phyloP scores from a whole-genome alignment of 2,329 filamentous ascomycete species.

The Calonectria pteridis region DNA sequence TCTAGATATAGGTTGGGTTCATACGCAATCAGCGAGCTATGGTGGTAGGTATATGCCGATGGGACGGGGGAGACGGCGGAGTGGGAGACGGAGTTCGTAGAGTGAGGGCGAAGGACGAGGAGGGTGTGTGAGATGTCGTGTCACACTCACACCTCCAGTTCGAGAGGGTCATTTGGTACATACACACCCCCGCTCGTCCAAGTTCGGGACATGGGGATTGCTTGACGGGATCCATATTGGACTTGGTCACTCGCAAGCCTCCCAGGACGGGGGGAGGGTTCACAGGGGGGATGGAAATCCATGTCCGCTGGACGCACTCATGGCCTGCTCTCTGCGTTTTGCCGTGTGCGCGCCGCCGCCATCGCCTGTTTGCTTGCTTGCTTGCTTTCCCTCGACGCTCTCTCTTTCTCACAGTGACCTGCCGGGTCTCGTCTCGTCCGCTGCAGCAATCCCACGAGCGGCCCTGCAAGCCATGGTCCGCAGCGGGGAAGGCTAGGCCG shows the following conservation, averaged over 20 bases:
- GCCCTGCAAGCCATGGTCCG: slow-evolving; percentile 1
- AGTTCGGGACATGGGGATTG: slow-evolving; percentile 6
- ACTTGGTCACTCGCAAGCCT: slow-evolving; percentile 17
- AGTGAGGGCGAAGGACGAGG: background rate
- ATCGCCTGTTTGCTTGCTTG: background rate
- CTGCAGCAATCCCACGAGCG: slow-evolving; percentile 3
- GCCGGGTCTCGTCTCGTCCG: background rate
- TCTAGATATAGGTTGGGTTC: slow-evolving; percentile 24
- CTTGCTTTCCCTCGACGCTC: background rate
- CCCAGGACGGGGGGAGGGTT: slow-evolving; percentile 1
- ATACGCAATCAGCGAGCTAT: slow-evolving; percentile 4
- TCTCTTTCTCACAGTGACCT: background rate
- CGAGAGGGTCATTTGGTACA: slow-evolving; percentile 5
- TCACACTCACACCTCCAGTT: slow-evolving; percentile 3
- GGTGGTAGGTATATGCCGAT: background rate
- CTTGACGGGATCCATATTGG: slow-evolving; percentile 18
- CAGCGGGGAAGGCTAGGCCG: slow-evolving; percentile 3
- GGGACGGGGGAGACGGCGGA: background rate
- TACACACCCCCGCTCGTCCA: slow-evolving; percentile 3
- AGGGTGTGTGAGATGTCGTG: slow-evolving; percentile 12
- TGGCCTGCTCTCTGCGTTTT: background rate
- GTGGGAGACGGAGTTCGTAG: background rate
- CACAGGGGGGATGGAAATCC: slow-evolving; percentile 12
- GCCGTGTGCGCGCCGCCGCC: background rate
- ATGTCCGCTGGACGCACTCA: slow-evolving; percentile 10